These are phyloP conservation scores for Bruguiera parviflora DNA, from an alignment of 345 rosid genomes.

Conservation along the genomic window DNA sequence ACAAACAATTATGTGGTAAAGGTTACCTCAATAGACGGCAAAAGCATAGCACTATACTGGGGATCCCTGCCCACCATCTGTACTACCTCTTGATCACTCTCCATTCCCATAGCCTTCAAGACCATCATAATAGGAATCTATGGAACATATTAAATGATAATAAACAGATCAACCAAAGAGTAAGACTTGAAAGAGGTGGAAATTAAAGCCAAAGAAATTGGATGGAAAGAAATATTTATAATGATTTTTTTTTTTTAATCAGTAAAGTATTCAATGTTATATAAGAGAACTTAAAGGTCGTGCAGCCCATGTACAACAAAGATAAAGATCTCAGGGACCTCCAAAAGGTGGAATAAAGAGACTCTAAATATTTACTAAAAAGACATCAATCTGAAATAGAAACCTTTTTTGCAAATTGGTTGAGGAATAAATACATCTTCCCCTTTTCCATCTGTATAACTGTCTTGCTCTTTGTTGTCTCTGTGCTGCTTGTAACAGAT, in stretches of 20 bases:
- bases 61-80: conserved; percentile 98
- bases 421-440: conserved; percentile 76
- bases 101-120: conserved; percentile 96
- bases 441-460: conserved; percentile 84
- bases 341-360: neutral
- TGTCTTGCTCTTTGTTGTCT: conserved; percentile 82
- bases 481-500: conserved; percentile 92
- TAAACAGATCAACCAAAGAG: neutral
- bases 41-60: conserved; percentile 64
- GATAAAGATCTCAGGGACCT: neutral
- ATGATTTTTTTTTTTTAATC: too few species aligned
- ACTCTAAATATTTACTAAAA: too few species aligned
- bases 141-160: neutral
- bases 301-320: neutral
- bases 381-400: neutral
- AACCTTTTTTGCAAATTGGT: conserved; percentile 68
- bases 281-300: neutral
- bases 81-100: conserved; percentile 92
- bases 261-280: too few species aligned
- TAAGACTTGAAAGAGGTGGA: neutral
- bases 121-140: conserved; percentile 86
- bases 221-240: neutral
- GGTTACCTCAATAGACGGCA: conserved; percentile 84
- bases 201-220: conserved; percentile 2
- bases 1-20: neutral